These are phyloP conservation scores for Coniochaeta hoffmannii DNA, from an alignment of 2,329 filamentous ascomycete genomes.

Conservation along the genomic window DNA sequence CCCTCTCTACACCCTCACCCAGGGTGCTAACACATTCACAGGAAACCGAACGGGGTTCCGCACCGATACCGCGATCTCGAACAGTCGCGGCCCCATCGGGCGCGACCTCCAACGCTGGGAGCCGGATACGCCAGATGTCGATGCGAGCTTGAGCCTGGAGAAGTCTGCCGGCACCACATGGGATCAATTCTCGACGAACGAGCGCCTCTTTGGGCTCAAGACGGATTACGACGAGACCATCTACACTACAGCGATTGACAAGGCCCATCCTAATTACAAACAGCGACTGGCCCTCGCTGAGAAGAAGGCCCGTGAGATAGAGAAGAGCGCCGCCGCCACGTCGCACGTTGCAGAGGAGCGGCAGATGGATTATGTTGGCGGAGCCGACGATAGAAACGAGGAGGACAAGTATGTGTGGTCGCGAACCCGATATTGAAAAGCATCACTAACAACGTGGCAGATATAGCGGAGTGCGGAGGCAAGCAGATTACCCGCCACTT, in stretches of 20 bases:
- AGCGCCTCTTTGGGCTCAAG: constrained; percentile 76
- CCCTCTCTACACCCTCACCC: constrained; percentile 5
- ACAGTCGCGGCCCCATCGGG: constrained; percentile 56
- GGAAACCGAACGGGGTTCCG: constrained; percentile 65
- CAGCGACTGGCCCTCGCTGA: constrained; percentile 73
- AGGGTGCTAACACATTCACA: constrained; percentile 24
- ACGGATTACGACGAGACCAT: constrained; percentile 91
- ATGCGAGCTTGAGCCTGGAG: constrained; percentile 66
- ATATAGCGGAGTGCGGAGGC: constrained; percentile 85
- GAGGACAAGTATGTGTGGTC: constrained; percentile 71
- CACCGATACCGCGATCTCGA: constrained; percentile 84
- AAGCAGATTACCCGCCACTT: constrained; percentile 66
- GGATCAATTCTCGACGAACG: constrained; percentile 94
- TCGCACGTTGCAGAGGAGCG: constrained; percentile 87
- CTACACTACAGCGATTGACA: constrained; percentile 89
- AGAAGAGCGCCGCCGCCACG: constrained; percentile 65
- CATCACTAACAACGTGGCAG: constrained; percentile 31
- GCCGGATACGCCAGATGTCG: constrained; percentile 50
- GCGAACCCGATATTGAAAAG: neutral
- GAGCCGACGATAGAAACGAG: constrained; percentile 68
- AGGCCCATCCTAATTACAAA: constrained; percentile 72
- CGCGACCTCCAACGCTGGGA: constrained; percentile 78
- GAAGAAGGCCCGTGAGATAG: constrained; percentile 82
- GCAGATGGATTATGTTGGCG: constrained; percentile 58
- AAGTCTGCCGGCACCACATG: constrained; percentile 48